phyloP scores from a whole-genome alignment of 2,329 filamentous ascomycete genomes.

The Akanthomyces lecanii region DNA sequence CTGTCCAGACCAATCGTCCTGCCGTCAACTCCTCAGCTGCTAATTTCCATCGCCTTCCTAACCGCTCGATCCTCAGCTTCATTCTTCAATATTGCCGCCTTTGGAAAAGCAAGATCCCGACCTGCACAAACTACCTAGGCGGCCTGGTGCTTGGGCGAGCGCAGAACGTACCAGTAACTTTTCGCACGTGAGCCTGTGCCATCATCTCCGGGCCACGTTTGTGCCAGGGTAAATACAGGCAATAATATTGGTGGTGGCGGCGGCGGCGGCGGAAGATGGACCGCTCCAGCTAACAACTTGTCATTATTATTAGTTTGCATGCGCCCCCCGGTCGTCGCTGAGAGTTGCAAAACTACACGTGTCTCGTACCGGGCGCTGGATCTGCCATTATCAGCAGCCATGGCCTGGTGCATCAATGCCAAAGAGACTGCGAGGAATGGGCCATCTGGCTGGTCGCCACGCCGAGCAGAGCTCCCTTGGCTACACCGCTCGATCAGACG shows the following conservation, averaged over 20 bases:
- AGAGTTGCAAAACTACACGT: not conserved
- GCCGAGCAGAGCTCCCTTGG: not conserved
- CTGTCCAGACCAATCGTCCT: not conserved
- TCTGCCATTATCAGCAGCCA: not conserved
- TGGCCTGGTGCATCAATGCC: not conserved
- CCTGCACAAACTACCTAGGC: not conserved
- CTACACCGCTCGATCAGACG: not conserved
- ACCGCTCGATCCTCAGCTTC: too few species aligned
- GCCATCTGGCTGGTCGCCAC: not conserved
- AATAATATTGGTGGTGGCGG: not conserved
- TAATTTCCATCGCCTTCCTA: too few species aligned
- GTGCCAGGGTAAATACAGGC: not conserved
- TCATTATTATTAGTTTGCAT: not conserved
- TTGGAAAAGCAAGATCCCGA: not conserved
- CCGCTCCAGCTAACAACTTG: not conserved
- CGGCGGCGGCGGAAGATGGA: not conserved
- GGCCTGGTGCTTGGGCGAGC: not conserved
- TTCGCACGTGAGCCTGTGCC: slow-evolving; percentile 10
- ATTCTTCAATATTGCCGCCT: not conserved
- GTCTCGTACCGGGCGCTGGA: not conserved
- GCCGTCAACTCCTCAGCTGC: not conserved
- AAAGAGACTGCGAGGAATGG: not conserved
- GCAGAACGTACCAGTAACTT: not conserved
- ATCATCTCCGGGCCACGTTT: not conserved
- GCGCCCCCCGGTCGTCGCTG: not conserved